Base-by-base conservation (phyloP, 768 basidiomycete species). In the Megacollybia marginata region DNA sequence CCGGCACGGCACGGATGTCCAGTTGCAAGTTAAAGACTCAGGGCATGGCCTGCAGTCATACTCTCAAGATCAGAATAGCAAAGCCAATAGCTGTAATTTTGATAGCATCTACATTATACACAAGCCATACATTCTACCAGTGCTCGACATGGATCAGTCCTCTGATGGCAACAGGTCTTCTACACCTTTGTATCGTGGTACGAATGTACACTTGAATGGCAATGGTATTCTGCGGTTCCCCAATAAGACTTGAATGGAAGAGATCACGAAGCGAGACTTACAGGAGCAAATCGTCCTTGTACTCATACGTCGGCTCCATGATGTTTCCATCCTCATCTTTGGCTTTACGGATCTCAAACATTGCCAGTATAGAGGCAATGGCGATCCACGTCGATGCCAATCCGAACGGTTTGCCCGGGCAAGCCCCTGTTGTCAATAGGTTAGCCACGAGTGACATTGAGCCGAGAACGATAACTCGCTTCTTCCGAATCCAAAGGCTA, bases 301-400 rank as follows among this genome's bases (percentile, higher is more conserved):
- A 50, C 42, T 47, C 45, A n/a, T 46, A 49, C 10, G 52, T 32
- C 35, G 50, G 53, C 40, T 55, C 55, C 11, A 56, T 50, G 9
- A 45, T 44, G 23, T 50, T 44, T 1, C 58, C 54, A 38, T 55
- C n/a, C 33, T 48, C 38, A 42, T 54, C 57, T 11, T 57, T 6
- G 20, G 56, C 49, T 16, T 51, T 48, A 13, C 40, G 9, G 15
- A 65, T 54, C 46, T 63, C 54, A 48, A 63, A 55, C 42, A 52
- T 54, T 34, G 56, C 48, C 16, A 63, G 52, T 18, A 65, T 42
- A 31, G 60, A 58, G 28, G 61, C 58, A 18, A 54, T 50, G 13
- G 50, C 33, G 15, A 56, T 53, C 55, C 55, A 56, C 9, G 48
- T 42, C 40, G 50, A 54, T 15, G 49, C 44, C 10, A 20, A 42